Evolutionary conservation across 2,329 filamentous ascomycete genomes (phyloP).

Genomic region (Metarhizium humberi): DNA sequence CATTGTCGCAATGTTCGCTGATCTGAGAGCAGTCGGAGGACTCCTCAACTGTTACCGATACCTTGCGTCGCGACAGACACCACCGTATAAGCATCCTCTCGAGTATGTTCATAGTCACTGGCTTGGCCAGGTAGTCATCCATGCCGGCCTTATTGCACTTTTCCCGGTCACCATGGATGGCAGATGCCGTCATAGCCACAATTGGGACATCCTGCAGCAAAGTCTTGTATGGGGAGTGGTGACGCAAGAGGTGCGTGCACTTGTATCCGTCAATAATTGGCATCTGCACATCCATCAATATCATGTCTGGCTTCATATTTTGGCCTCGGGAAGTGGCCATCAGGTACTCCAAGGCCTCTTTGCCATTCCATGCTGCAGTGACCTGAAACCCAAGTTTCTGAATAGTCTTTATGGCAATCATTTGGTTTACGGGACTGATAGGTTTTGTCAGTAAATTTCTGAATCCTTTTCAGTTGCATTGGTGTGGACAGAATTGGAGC

Average conservation of each 20-base stretch:
- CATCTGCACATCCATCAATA: constrained; percentile 73
- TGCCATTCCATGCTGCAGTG: constrained; percentile 65
- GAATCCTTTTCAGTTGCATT: not conserved
- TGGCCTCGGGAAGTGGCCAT: constrained; percentile 39
- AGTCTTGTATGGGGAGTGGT: constrained; percentile 54
- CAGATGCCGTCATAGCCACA: constrained; percentile 73
- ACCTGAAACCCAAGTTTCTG: constrained; percentile 64
- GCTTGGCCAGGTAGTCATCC: constrained; percentile 69
- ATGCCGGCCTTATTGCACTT: constrained; percentile 66
- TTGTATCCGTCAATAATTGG: constrained; percentile 69
- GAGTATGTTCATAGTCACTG: constrained; percentile 57
- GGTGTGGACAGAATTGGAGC: constrained; percentile 16
- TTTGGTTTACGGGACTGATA: constrained; percentile 56
- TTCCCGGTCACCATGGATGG: constrained; percentile 67
- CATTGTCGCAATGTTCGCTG: constrained; percentile 31
- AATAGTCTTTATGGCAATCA: constrained; percentile 68
- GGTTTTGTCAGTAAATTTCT: not conserved
- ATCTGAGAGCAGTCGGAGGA: constrained; percentile 37
- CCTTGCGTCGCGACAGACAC: constrained; percentile 32
- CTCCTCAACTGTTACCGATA: constrained; percentile 15
- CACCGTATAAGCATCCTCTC: constrained; percentile 66
- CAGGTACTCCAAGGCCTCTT: constrained; percentile 69
- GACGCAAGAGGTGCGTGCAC: constrained; percentile 63
- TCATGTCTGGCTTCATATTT: constrained; percentile 57
- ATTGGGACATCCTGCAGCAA: constrained; percentile 58